Conservation (phyloP, 345 rosid species). For the Leavenworthia alabamica region DNA sequence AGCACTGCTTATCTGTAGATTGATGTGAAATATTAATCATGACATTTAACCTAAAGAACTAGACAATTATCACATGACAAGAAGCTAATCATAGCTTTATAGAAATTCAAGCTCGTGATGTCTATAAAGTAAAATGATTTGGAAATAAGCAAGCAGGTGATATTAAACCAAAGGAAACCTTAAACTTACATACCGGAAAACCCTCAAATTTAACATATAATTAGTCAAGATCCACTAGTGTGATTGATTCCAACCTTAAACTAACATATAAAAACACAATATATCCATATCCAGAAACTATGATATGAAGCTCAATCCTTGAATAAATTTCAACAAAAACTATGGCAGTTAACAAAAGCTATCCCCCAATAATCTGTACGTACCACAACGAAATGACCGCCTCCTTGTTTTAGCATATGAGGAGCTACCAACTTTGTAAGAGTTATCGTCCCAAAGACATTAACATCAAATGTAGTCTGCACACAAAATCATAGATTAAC, state of each 20-base stretch:
- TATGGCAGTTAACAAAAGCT: background rate
- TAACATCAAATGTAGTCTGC: constrained; percentile 74
- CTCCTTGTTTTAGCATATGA: constrained; percentile 68
- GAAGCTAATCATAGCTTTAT: background rate
- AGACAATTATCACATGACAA: background rate
- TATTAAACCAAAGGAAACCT: background rate
- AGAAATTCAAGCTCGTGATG: background rate
- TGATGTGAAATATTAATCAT: constrained; percentile 1
- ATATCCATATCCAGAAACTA: background rate
- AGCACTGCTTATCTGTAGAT: constrained; percentile 83
- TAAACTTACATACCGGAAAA: background rate
- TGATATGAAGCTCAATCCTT: background rate
- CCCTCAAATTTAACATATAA: background rate
- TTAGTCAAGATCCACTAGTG: background rate
- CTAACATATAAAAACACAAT: background rate
- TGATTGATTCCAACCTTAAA: background rate
- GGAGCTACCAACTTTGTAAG: constrained; percentile 76
- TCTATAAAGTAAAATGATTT: background rate
- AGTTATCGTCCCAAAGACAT: constrained; percentile 82
- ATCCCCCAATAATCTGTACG: constrained; percentile 25
- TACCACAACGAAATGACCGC: constrained; percentile 98
- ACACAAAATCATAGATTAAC: constrained; percentile 8
- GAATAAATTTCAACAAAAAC: background rate
- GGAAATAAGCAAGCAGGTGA: background rate
- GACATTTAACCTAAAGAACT: background rate